These are phyloP conservation scores for Kwoniella sp. DNA, from an alignment of 768 basidiomycete species.

Conservation along the genomic window DNA sequence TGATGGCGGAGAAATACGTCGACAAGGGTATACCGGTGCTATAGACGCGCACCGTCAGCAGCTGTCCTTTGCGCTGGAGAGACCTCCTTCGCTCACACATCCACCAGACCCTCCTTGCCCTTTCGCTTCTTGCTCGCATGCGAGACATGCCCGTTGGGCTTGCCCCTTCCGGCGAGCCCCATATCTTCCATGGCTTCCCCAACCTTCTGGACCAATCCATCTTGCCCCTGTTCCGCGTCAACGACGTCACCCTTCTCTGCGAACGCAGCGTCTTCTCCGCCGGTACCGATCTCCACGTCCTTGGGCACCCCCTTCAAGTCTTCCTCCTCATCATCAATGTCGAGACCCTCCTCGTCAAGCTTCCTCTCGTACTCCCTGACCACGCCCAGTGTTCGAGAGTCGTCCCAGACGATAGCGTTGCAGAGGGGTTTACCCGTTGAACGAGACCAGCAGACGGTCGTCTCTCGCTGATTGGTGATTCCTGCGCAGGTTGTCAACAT, in stretches of 20 bases:
- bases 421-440: conserved; percentile 83
- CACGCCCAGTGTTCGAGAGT: conserved; percentile 80
- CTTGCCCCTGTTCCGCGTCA: conserved; percentile 1
- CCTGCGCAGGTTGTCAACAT: conserved; percentile 45
- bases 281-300: conserved; percentile 47
- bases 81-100: conserved; percentile 29
- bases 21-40: conserved; percentile 92
- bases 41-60: not conserved
- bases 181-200: conserved; percentile 31
- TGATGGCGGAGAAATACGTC: conserved; percentile 96
- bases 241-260: conserved; percentile 34
- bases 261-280: conserved; percentile 35
- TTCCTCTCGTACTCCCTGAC: conserved; percentile 76
- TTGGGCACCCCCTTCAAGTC: conserved; percentile 52
- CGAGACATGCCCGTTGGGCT: conserved; percentile 4
- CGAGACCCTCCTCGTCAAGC: conserved; percentile 68
- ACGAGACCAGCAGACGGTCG: conserved; percentile 87
- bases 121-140: conserved; percentile 35
- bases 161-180: conserved; percentile 33
- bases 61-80: not conserved
- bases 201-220: conserved; percentile 12
- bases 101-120: conserved; percentile 44
- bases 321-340: conserved; percentile 66
- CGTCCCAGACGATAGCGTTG: conserved; percentile 79
- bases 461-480: conserved; percentile 97